These are phyloP conservation scores for Furcasterigmium furcatum DNA, from an alignment of 2,329 filamentous ascomycete genomes.

Conservation along the genomic window DNA sequence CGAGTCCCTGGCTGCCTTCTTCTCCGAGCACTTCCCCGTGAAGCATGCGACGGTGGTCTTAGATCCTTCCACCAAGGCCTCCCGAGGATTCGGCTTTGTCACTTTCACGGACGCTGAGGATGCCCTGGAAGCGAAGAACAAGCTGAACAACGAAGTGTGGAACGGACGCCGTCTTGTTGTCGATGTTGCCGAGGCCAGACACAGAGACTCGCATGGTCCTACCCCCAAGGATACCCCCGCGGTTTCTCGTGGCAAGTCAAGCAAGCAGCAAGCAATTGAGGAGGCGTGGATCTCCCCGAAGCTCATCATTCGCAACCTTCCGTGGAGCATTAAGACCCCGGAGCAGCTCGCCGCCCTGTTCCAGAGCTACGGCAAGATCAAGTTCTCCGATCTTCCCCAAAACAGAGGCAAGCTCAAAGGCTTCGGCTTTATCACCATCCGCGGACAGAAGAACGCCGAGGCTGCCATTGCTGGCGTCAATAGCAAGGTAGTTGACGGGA, in stretches of 20 bases:
- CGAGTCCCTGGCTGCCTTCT: slow-evolving; percentile 80
- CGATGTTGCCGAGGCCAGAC: slow-evolving; percentile 83
- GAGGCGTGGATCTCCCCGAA: slow-evolving; percentile 64
- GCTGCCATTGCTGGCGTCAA: slow-evolving; percentile 82
- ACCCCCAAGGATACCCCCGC: slow-evolving; percentile 39
- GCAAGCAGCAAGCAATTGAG: slow-evolving; percentile 58
- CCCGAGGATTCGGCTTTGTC: slow-evolving; percentile 92
- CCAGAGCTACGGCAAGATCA: slow-evolving; percentile 86
- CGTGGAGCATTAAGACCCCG: slow-evolving; percentile 89
- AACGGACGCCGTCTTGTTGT: slow-evolving; percentile 80
- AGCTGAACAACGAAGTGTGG: slow-evolving; percentile 75
- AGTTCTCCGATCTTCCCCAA: slow-evolving; percentile 80
- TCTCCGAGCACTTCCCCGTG: slow-evolving; percentile 90
- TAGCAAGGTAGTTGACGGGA: slow-evolving; percentile 84
- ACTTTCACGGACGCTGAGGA: slow-evolving; percentile 95
- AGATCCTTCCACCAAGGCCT: slow-evolving; percentile 81
- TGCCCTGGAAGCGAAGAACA: slow-evolving; percentile 73
- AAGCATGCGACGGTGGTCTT: slow-evolving; percentile 94
- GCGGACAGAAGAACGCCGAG: slow-evolving; percentile 87
- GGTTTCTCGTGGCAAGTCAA: slow-evolving; percentile 41
- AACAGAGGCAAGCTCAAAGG: slow-evolving; percentile 74
- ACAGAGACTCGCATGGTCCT: slow-evolving; percentile 48
- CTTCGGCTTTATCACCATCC: slow-evolving; percentile 89
- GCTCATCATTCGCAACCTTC: slow-evolving; percentile 87
- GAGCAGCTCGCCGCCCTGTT: slow-evolving; percentile 81